Percentiles rank a stretch among this genome's conserved stretches.
Evolutionary conservation across 1,284 basidiomycete species (phyloP).

Genomic region (Pterula multifida): DNA sequence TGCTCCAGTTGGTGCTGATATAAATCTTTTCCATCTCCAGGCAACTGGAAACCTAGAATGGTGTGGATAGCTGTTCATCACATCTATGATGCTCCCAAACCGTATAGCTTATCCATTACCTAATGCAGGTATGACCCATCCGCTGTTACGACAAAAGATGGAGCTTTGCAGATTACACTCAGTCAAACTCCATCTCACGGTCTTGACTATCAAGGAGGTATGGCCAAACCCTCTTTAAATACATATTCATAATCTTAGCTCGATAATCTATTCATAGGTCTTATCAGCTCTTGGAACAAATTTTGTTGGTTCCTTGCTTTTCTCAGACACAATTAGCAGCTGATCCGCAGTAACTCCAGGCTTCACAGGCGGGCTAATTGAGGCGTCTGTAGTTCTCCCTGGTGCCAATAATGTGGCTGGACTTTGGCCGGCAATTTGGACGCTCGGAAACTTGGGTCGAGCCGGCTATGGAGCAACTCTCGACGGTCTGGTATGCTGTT

Average conservation of each 20-base stretch:
- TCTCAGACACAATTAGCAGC: background rate
- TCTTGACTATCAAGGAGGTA: constrained; percentile 33
- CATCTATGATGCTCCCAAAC: constrained; percentile 6
- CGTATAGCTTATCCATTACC: constrained; percentile 10
- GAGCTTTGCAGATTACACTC: constrained; percentile 42
- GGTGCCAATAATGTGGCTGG: constrained; percentile 23
- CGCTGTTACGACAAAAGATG: constrained; percentile 38
- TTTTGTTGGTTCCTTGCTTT: constrained; percentile 2
- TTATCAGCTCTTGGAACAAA: constrained; percentile 13
- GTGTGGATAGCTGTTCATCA: constrained; percentile 12
- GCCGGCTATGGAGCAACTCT: constrained; percentile 8
- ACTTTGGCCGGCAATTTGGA: constrained; percentile 40
- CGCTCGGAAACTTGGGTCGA: constrained; percentile 28
- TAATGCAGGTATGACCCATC: constrained; percentile 34
- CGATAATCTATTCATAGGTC: constrained; percentile 8
- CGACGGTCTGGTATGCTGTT: constrained; percentile 5
- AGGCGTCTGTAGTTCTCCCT: constrained; percentile 33
- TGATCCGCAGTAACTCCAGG: background rate
- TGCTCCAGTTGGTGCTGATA: background rate
- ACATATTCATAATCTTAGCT: background rate
- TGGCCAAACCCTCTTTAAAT: background rate
- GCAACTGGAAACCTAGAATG: constrained; percentile 34
- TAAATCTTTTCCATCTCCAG: constrained; percentile 1
- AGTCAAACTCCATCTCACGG: constrained; percentile 32
- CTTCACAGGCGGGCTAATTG: constrained; percentile 32